These are phyloP conservation scores for Rhodamnia rubescens DNA, from an alignment of 345 rosid species.

Conservation along the genomic window DNA sequence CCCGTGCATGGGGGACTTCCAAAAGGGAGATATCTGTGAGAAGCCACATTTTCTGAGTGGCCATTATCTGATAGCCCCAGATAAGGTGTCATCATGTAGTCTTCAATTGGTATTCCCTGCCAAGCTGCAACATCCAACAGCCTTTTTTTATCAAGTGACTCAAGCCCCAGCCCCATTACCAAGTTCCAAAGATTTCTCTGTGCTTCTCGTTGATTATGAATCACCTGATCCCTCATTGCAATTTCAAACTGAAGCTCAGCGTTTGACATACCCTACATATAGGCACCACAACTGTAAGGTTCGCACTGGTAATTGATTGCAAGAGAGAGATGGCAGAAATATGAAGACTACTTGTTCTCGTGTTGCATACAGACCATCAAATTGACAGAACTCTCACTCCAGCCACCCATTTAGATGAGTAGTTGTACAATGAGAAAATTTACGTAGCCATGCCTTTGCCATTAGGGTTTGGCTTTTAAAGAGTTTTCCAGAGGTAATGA, in stretches of 20 bases:
- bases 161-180: slow-evolving; percentile 63
- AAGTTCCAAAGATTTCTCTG: slow-evolving; percentile 76
- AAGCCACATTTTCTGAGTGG: background rate
- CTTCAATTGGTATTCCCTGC: slow-evolving; percentile 78
- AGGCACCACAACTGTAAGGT: slow-evolving; percentile 7
- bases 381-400: background rate
- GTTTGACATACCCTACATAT: slow-evolving; percentile 74
- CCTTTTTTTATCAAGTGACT: slow-evolving; percentile 40
- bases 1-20: slow-evolving; percentile 22
- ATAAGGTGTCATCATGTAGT: slow-evolving; percentile 29
- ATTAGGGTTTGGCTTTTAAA: background rate
- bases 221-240: slow-evolving; percentile 95
- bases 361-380: background rate
- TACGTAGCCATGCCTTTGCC: background rate
- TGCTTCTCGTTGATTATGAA: slow-evolving; percentile 79
- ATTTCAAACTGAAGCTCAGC: slow-evolving; percentile 91
- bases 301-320: background rate
- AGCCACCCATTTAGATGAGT: background rate
- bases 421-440: background rate
- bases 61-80: background rate
- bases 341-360: background rate
- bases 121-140: slow-evolving; percentile 63
- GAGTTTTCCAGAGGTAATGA: background rate
- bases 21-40: background rate
- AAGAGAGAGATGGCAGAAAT: background rate